A percentile compares a stretch with the other conserved stretches of the same genome.
phyloP scores from a whole-genome alignment of 2,329 filamentous ascomycete genomes.

The Gremmenia infestans region DNA sequence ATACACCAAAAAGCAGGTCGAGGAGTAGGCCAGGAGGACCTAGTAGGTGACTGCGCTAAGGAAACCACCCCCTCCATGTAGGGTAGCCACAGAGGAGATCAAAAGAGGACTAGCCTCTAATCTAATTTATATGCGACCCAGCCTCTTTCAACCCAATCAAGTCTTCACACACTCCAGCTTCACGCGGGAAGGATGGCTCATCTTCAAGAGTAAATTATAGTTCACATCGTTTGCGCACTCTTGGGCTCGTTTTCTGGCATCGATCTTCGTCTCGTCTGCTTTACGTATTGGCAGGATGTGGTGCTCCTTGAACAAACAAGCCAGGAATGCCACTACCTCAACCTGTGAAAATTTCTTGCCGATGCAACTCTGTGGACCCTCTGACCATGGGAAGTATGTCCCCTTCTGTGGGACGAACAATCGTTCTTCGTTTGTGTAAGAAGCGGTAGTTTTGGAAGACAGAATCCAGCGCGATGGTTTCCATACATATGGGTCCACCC shows the following conservation, averaged over 20 bases:
- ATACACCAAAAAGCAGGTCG: too few relatives aligned
- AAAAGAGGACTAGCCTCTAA: too few relatives aligned
- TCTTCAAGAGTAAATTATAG: not conserved
- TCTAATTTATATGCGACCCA: too few relatives aligned
- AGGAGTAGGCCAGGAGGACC: too few relatives aligned
- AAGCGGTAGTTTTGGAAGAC: not conserved
- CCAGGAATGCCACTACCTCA: not conserved
- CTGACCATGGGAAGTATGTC: not conserved
- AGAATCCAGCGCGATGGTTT: not conserved
- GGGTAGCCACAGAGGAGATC: too few relatives aligned
- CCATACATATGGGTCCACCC: not conserved
- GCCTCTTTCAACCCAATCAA: not conserved
- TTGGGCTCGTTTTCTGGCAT: not conserved
- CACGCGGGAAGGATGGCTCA: not conserved
- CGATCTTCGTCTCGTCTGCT: not conserved
- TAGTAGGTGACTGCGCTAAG: too few relatives aligned
- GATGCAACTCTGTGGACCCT: not conserved
- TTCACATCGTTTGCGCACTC: not conserved
- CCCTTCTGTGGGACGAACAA: conserved; percentile 23
- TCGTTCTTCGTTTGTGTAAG: not conserved
- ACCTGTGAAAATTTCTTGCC: conserved; percentile 3
- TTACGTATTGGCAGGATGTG: not conserved
- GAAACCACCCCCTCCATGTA: too few relatives aligned
- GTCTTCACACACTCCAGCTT: not conserved
- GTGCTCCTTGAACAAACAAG: conserved; percentile 7